A percentile compares a stretch with the other conserved stretches of the same genome.
These are phyloP conservation scores for Xylaria sp. DNA, from an alignment of 2,329 filamentous ascomycete species.

Conservation along the genomic window DNA sequence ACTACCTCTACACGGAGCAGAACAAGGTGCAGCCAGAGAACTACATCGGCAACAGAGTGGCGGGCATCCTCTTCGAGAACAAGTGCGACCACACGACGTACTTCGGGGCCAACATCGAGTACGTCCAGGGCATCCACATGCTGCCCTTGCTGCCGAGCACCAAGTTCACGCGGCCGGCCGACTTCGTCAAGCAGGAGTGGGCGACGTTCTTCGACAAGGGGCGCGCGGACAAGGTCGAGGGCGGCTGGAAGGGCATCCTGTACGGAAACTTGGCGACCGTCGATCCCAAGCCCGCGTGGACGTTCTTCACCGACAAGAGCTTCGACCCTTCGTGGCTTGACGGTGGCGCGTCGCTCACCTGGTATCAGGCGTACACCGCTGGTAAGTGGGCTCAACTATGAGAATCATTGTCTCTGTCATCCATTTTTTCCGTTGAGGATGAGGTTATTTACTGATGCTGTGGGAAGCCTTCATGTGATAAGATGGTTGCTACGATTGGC, in stretches of 20 bases:
- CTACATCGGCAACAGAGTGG: slow-evolving; percentile 84
- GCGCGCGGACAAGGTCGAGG: slow-evolving; percentile 71
- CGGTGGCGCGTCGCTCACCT: slow-evolving; percentile 84
- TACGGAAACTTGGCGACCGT: slow-evolving; percentile 84
- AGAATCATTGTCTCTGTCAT: not conserved
- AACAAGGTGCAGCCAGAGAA: slow-evolving; percentile 77
- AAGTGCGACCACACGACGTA: slow-evolving; percentile 94
- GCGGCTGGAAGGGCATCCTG: slow-evolving; percentile 88
- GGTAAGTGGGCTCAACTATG: slow-evolving; percentile 61
- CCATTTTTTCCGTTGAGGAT: not conserved
- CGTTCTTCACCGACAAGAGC: slow-evolving; percentile 75
- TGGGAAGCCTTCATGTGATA: slow-evolving; percentile 47
- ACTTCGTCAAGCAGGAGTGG: slow-evolving; percentile 88
- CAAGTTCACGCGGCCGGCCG: slow-evolving; percentile 70
- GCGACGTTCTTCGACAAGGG: slow-evolving; percentile 77
- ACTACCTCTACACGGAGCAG: slow-evolving; percentile 81
- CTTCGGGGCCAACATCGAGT: slow-evolving; percentile 80
- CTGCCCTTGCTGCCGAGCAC: slow-evolving; percentile 72
- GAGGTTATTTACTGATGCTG: slow-evolving; percentile 29
- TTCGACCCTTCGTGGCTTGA: slow-evolving; percentile 80
- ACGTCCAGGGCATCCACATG: slow-evolving; percentile 80
- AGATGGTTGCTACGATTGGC: not conserved
- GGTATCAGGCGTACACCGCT: slow-evolving; percentile 84
- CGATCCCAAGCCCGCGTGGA: slow-evolving; percentile 75
- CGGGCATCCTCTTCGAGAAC: slow-evolving; percentile 86